These are phyloP conservation scores for Dactylorhiza incarnata DNA, from an alignment of 106 monocot genomes.

Conservation along the genomic window DNA sequence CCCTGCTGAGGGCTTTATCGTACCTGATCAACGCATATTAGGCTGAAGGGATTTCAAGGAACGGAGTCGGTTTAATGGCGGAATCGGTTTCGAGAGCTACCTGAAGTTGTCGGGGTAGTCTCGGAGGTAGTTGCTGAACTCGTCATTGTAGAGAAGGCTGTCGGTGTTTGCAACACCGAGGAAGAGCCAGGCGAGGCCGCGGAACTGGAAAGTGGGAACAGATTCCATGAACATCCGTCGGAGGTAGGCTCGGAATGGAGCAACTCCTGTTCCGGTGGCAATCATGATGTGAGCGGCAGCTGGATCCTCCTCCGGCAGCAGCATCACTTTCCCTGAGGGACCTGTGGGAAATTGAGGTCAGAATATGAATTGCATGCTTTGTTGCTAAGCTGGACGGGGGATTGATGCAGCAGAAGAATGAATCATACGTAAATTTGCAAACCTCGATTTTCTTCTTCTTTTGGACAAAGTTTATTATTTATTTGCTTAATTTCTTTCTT, in stretches of 20 bases:
- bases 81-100: constrained; percentile 11
- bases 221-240: constrained; percentile 96
- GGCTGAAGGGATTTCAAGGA: too few species aligned
- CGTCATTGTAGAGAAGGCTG: constrained; percentile 91
- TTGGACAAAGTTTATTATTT: too few species aligned
- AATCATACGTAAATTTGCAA: background rate
- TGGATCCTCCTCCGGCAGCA: constrained; percentile 83
- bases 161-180: constrained; percentile 91
- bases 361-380: background rate
- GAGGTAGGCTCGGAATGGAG: constrained; percentile 90
- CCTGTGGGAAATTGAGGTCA: constrained; percentile 30
- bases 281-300: constrained; percentile 98
- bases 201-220: constrained; percentile 56
- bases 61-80: too few species aligned
- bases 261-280: constrained; percentile 94
- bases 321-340: constrained; percentile 96
- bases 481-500: too few species aligned
- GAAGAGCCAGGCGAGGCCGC: constrained; percentile 94
- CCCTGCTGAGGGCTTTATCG: constrained; percentile 73
- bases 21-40: constrained; percentile 34
- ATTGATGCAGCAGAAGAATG: background rate
- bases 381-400: background rate
- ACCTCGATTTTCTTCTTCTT: too few species aligned
- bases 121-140: constrained; percentile 65
- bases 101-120: constrained; percentile 76